Evolutionary conservation across 2,329 filamentous ascomycete species (phyloP), one percentile per base, ranked within the genome.

Genomic region (Podosphaera fusca): DNA sequence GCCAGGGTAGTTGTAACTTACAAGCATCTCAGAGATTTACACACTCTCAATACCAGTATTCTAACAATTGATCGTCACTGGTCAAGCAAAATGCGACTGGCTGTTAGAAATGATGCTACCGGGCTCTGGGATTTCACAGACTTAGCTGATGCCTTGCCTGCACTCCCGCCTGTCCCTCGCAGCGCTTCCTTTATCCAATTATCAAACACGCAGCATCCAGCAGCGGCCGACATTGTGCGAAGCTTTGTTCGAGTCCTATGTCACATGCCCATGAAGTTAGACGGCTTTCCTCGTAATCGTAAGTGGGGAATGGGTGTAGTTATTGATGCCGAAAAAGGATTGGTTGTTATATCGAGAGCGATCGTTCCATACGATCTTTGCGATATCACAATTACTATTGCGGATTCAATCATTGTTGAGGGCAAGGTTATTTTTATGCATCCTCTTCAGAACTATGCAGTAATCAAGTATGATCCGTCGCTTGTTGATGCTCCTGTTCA

Each of bases 321-420:
- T n/a, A 86, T 98, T 60, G 92, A 98, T 70, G 92, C 94, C 0
- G 87, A 94, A 59, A 90, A 95, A 72, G 92, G 92, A 21, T 76
- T 98, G 21, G 92, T 98, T 5, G 79, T 96, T 59, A 90, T 96
- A 57, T 96, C 92, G 1, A 75, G 92, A 66, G 90, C 94, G 1
- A 87, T 95, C 61, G 85, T 98, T 29, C 92, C 92, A 1, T 95
- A 95, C 67, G 88, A 98, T 68, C 79, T 98, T 38, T 96, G 90
- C 70, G 92, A 98, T 66, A 94, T 98, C 63, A 88, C 85, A 50
- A 80, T 98, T 64, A 96, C 92, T 12, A 94, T 98, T 63, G 92
- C 92, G 31, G 92, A 98, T 69, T 95, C 89, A 2, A 87, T 98
- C 65, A 87, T 95, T 57, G 85, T 96, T 9, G 85, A 90, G 63